Evolutionary conservation across 495 filamentous ascomycete genomes (phyloP).

Genomic region (Evernia prunastri): DNA sequence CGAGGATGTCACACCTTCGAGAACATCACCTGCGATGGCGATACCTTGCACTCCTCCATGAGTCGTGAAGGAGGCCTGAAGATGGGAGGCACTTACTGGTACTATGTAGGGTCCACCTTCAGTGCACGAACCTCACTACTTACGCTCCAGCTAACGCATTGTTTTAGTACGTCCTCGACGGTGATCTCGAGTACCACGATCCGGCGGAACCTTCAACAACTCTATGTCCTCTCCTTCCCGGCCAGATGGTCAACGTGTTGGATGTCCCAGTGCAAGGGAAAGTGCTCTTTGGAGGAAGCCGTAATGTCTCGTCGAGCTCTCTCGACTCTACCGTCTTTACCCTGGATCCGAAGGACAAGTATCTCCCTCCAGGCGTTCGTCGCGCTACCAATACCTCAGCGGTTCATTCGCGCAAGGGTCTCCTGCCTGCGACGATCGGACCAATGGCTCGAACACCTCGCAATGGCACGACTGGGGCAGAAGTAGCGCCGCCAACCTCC

Average conservation of each 20-base stretch:
- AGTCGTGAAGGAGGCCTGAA: constrained; percentile 73
- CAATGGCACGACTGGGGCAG: neutral
- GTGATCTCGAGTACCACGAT: constrained; percentile 67
- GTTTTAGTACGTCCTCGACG: constrained; percentile 71
- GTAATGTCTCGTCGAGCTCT: constrained; percentile 36
- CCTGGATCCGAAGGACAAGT: constrained; percentile 73
- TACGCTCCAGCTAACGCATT: constrained; percentile 21
- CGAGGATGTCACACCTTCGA: constrained; percentile 77
- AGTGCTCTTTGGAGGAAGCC: constrained; percentile 36
- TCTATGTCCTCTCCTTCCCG: constrained; percentile 77
- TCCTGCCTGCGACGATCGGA: constrained; percentile 1
- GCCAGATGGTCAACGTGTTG: constrained; percentile 76
- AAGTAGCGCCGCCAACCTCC: neutral
- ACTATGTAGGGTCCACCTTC: constrained; percentile 60
- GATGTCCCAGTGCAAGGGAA: constrained; percentile 66
- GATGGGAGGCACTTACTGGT: constrained; percentile 92
- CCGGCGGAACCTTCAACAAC: constrained; percentile 62
- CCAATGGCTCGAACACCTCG: neutral
- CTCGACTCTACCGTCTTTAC: constrained; percentile 53
- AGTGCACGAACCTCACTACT: neutral
- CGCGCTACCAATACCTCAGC: constrained; percentile 44
- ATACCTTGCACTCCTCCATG: constrained; percentile 41
- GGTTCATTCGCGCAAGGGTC: constrained; percentile 23
- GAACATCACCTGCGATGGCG: constrained; percentile 77
- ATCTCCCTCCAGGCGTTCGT: constrained; percentile 39